Conservation (phyloP, 208 protist species). For the Leishmania arabica region DNA sequence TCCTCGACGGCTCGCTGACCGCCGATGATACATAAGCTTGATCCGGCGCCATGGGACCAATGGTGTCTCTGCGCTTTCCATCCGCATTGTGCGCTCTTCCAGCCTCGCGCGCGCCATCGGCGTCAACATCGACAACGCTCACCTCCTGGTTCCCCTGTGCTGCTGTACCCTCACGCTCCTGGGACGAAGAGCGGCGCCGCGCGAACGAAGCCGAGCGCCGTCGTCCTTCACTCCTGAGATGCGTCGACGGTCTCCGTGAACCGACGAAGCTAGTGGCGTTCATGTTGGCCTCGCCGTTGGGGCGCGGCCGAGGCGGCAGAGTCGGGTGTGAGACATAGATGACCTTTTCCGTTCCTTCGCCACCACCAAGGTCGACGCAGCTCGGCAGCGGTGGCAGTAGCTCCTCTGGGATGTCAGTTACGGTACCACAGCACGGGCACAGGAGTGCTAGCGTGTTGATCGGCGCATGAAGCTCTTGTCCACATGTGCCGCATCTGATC, state of each 20-base stretch:
- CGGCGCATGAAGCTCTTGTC: conserved; percentile 50
- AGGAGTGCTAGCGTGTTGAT: conserved; percentile 72
- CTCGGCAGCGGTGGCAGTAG: conserved; percentile 63
- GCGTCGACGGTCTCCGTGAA: not conserved
- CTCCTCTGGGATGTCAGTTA: conserved; percentile 74
- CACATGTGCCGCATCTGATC: conserved; percentile 50
- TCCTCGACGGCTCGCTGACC: conserved; percentile 4
- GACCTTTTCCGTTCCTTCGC: conserved; percentile 27
- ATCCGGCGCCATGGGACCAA: not conserved
- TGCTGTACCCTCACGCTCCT: conserved; percentile 4
- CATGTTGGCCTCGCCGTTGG: not conserved
- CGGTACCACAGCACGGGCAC: conserved; percentile 75
- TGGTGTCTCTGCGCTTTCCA: not conserved
- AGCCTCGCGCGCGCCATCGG: not conserved
- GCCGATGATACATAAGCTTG: not conserved
- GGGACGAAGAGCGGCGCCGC: not conserved
- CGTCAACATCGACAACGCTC: not conserved
- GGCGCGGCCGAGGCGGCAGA: conserved; percentile 3
- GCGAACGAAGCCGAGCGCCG: not conserved
- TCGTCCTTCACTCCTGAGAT: not conserved
- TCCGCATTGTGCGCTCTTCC: conserved; percentile 6
- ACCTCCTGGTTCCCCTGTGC: not conserved
- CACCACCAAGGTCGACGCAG: conserved; percentile 29
- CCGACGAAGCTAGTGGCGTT: not conserved
- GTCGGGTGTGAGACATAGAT: conserved; percentile 75